Conservation (phyloP, 345 rosid species). For the Hypericum perforatum region DNA sequence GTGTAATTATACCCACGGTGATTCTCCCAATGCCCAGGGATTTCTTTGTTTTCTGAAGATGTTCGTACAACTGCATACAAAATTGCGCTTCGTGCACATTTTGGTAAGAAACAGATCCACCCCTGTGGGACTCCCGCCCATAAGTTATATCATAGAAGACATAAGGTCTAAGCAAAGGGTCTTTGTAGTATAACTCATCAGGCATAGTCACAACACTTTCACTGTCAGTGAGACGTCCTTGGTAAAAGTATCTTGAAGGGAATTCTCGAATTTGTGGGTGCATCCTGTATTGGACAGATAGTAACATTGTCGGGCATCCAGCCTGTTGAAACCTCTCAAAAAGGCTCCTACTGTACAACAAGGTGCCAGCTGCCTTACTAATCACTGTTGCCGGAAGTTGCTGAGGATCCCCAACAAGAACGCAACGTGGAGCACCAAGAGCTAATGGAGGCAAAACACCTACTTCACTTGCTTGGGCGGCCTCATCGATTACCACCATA, state of each 20-base stretch:
- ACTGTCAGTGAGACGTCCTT: slow-evolving; percentile 93
- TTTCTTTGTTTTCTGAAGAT: slow-evolving; percentile 72
- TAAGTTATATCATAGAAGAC: slow-evolving; percentile 75
- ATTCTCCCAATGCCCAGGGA: slow-evolving; percentile 58
- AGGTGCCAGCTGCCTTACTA: slow-evolving; percentile 97
- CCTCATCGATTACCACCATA: slow-evolving; percentile 99
- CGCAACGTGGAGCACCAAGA: slow-evolving; percentile 95
- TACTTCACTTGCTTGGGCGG: slow-evolving; percentile 98
- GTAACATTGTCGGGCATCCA: slow-evolving; percentile 90
- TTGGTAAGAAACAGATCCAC: slow-evolving; percentile 95
- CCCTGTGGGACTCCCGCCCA: slow-evolving; percentile 94
- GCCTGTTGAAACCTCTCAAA: slow-evolving; percentile 98
- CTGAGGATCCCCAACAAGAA: slow-evolving; percentile 99
- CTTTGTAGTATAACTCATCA: slow-evolving; percentile 80
- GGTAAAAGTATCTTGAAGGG: slow-evolving; percentile 91
- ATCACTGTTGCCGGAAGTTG: slow-evolving; percentile 99
- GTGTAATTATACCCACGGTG: slow-evolving; percentile 89
- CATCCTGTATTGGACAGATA: slow-evolving; percentile 97
- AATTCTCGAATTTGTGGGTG: slow-evolving; percentile 97
- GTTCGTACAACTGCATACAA: slow-evolving; percentile 81
- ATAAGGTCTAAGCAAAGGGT: slow-evolving; percentile 81
- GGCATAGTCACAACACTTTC: slow-evolving; percentile 70
- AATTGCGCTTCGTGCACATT: slow-evolving; percentile 87
- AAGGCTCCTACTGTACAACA: slow-evolving; percentile 88
- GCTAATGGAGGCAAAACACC: slow-evolving; percentile 94